Conservation (phyloP, 495 filamentous ascomycete species). For the Penicillium turbatum region DNA sequence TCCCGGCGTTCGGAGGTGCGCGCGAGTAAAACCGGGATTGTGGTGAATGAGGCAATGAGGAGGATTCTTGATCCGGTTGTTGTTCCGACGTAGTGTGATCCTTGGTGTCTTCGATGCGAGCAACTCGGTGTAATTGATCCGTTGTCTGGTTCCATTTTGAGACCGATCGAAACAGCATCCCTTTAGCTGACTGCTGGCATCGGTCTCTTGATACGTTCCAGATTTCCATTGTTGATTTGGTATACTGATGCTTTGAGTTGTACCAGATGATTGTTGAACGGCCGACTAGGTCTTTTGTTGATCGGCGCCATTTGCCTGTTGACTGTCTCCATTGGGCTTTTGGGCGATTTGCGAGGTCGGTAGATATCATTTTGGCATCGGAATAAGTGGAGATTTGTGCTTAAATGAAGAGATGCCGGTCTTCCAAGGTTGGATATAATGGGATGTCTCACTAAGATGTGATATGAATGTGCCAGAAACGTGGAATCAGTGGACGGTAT, state of each 20-base stretch:
- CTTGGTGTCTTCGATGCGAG: not conserved
- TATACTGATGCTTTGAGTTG: slow-evolving; percentile 1
- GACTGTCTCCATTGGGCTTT: not conserved
- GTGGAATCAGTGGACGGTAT: not conserved
- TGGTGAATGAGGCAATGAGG: not conserved
- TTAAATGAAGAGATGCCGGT: not conserved
- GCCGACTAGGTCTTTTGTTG: not conserved
- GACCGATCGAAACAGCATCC: not conserved
- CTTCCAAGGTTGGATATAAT: too few relatives aligned
- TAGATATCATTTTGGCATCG: not conserved
- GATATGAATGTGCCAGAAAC: not conserved
- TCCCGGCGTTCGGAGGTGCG: not conserved
- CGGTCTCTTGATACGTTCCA: slow-evolving; percentile 5
- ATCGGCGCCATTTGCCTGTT: not conserved
- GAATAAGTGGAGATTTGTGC: not conserved
- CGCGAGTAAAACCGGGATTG: not conserved
- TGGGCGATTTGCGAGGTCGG: not conserved
- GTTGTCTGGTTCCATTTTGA: slow-evolving; percentile 2
- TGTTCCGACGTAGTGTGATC: not conserved
- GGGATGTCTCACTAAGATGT: not conserved
- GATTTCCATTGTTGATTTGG: not conserved
- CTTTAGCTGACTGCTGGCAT: not conserved
- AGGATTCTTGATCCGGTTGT: not conserved
- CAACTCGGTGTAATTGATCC: not conserved
- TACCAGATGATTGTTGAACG: slow-evolving; percentile 1